Evolutionary conservation across 1,284 basidiomycete genomes (phyloP).

Genomic region (Agaricales sp.): DNA sequence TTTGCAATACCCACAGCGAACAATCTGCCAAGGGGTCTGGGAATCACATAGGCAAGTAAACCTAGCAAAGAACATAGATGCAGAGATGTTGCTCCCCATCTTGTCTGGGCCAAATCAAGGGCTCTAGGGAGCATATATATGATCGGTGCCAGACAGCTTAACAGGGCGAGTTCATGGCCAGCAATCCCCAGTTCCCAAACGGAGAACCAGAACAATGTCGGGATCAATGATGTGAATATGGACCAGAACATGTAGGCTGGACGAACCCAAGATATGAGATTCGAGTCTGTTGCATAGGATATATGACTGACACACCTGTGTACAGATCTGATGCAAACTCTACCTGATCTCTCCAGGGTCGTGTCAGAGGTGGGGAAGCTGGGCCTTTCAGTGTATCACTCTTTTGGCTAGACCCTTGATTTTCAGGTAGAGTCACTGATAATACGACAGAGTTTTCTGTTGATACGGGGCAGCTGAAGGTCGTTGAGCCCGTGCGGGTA

Average conservation of each 20-base stretch:
- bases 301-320: conserved; percentile 32
- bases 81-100: conserved; percentile 36
- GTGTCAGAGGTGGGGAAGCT: too few species aligned
- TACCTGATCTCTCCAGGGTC: neutral
- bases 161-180: conserved; percentile 66
- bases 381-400: neutral
- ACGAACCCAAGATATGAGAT: conserved; percentile 4
- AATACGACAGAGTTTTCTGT: too few species aligned
- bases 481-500: too few species aligned
- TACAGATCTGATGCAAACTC: conserved; percentile 36
- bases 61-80: conserved; percentile 46
- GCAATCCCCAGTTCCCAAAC: conserved; percentile 80
- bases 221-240: conserved; percentile 72
- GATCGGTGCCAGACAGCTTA: conserved; percentile 59
- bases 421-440: too few species aligned
- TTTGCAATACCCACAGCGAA: conserved; percentile 48
- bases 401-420: neutral
- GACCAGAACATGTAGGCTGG: conserved; percentile 86
- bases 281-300: too few species aligned
- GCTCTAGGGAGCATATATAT: conserved; percentile 40
- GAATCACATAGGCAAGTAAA: conserved; percentile 47
- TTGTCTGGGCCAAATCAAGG: conserved; percentile 33
- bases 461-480: too few species aligned
- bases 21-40: conserved; percentile 46
- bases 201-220: conserved; percentile 87